A percentile compares a stretch with the other conserved stretches of the same genome.
These are phyloP conservation scores for Spergularia bocconei DNA, from an alignment of 148 eudicot species.

Conservation along the genomic window DNA sequence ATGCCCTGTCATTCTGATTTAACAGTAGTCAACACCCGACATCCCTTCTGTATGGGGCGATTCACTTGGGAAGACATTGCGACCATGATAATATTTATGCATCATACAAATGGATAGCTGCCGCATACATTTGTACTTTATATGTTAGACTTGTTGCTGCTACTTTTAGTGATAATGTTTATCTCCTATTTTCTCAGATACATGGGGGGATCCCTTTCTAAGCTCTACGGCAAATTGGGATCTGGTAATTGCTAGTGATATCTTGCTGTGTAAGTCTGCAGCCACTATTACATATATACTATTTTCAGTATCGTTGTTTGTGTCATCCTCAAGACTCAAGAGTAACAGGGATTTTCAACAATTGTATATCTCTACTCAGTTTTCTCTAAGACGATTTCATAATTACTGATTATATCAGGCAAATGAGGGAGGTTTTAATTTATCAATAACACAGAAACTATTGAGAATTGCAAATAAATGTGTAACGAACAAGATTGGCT, in stretches of 20 bases:
- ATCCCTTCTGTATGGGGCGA: neutral
- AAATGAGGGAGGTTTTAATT: no score
- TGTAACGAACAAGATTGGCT: no score
- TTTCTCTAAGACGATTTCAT: no score
- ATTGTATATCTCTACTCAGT: no score
- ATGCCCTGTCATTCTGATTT: neutral
- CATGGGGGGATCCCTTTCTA: constrained; percentile 89
- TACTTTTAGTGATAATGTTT: neutral
- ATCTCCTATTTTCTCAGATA: constrained; percentile 50
- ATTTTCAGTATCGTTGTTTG: no score
- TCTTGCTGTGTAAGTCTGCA: constrained; percentile 74
- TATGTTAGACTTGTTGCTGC: neutral
- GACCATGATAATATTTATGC: neutral
- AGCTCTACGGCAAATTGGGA: constrained; percentile 65
- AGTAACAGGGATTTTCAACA: no score
- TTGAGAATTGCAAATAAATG: no score
- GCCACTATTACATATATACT: neutral
- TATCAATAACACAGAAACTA: no score
- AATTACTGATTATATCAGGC: no score
- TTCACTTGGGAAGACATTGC: neutral
- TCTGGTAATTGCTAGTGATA: constrained; percentile 89
- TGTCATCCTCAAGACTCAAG: no score
- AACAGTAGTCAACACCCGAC: neutral
- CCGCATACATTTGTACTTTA: neutral
- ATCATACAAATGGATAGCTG: neutral